A percentile compares a stretch with the other conserved stretches of the same genome.
Conservation (phyloP, 148 eudicot species). For the Pouteria glomerata region DNA sequence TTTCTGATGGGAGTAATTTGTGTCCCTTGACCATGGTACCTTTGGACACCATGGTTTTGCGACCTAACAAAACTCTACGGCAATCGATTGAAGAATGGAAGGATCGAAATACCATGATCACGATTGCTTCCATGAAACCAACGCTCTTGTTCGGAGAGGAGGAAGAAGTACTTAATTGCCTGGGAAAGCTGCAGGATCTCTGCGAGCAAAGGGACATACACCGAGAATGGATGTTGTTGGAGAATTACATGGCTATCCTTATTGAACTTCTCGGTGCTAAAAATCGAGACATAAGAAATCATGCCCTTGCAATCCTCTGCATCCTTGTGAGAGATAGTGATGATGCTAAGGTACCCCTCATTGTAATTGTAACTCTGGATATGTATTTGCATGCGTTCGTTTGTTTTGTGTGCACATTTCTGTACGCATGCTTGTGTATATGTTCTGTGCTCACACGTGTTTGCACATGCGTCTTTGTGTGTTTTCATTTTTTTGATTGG, state of each 20-base stretch:
- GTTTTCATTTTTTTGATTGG: too few relatives aligned
- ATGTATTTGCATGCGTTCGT: not conserved
- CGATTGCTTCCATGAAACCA: conserved; percentile 29
- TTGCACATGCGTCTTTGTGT: not conserved
- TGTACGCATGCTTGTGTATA: not conserved
- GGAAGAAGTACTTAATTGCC: conserved; percentile 28
- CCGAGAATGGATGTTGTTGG: conserved; percentile 40
- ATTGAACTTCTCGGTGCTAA: conserved; percentile 26
- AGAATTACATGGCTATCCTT: conserved; percentile 35
- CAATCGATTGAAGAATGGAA: conserved; percentile 48
- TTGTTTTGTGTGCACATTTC: not conserved
- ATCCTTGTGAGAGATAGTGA: conserved; percentile 31
- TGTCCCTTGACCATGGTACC: conserved; percentile 31
- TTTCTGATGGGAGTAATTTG: conserved; percentile 22
- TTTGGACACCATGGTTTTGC: conserved; percentile 20
- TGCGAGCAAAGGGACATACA: conserved; percentile 36
- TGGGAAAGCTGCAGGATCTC: conserved; percentile 28
- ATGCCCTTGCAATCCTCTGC: conserved; percentile 25
- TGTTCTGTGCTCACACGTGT: not conserved
- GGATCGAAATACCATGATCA: conserved; percentile 37
- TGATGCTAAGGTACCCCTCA: conserved; percentile 30
- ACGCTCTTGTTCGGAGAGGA: conserved; percentile 19
- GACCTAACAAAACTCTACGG: conserved; percentile 42
- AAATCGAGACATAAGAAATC: conserved; percentile 28
- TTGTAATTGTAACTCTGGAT: not conserved